Evolutionary conservation across 495 filamentous ascomycete species (phyloP).

Genomic region (Penicillium dipodomyicola): DNA sequence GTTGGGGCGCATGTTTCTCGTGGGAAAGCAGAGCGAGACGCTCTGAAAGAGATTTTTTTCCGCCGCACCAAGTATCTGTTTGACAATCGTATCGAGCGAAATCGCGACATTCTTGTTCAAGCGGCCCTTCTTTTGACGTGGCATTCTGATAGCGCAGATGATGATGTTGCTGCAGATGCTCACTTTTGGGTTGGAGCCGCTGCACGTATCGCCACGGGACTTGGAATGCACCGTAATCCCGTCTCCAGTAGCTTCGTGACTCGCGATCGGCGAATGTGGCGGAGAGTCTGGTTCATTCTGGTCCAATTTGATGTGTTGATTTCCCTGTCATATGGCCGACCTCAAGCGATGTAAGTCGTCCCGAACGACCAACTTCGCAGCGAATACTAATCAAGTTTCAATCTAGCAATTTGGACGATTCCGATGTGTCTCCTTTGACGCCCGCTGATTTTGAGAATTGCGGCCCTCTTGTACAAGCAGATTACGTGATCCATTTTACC

Average conservation of each 20-base stretch:
- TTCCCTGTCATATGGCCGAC: slow-evolving; percentile 49
- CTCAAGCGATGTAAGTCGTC: slow-evolving; percentile 45
- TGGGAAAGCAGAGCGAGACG: slow-evolving; percentile 40
- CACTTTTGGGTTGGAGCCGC: slow-evolving; percentile 52
- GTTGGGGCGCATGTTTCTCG: slow-evolving; percentile 47
- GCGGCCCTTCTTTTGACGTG: slow-evolving; percentile 47
- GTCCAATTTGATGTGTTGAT: slow-evolving; percentile 51
- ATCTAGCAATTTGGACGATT: slow-evolving; percentile 47
- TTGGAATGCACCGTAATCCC: slow-evolving; percentile 51
- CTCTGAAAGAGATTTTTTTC: slow-evolving; percentile 48
- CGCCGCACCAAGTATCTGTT: slow-evolving; percentile 50
- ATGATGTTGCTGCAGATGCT: slow-evolving; percentile 49
- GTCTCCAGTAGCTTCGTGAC: slow-evolving; percentile 44
- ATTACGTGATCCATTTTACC: slow-evolving; percentile 47
- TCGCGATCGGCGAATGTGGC: slow-evolving; percentile 47
- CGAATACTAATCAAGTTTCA: slow-evolving; percentile 4
- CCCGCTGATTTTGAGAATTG: slow-evolving; percentile 50
- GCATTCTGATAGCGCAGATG: slow-evolving; percentile 48
- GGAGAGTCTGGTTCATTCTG: slow-evolving; percentile 47
- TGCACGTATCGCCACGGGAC: slow-evolving; percentile 47
- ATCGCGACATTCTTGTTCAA: slow-evolving; percentile 51
- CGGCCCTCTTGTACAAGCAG: slow-evolving; percentile 39
- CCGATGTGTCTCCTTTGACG: slow-evolving; percentile 45
- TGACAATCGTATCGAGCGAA: slow-evolving; percentile 48
- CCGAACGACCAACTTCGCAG: background rate